phyloP scores from a whole-genome alignment of 2,329 filamentous ascomycete genomes.

The Ramichloridium luteum region DNA sequence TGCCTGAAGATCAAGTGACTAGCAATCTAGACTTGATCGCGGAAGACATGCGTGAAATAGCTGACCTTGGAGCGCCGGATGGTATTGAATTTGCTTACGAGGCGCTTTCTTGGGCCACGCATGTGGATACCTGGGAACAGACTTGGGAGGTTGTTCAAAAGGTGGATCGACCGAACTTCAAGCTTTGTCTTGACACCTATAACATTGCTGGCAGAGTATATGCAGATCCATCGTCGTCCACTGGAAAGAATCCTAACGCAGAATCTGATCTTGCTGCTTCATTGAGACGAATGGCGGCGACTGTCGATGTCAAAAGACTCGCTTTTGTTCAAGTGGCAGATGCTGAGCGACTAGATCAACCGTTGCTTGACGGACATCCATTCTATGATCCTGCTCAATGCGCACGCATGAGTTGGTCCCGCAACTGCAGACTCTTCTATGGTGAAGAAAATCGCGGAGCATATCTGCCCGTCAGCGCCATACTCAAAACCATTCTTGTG shows the following conservation, averaged over 20 bases:
- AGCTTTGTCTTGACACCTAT: constrained; percentile 65
- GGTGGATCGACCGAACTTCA: constrained; percentile 59
- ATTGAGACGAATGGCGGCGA: constrained; percentile 40
- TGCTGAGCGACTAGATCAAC: constrained; percentile 48
- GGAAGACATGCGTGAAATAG: constrained; percentile 49
- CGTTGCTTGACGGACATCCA: constrained; percentile 44
- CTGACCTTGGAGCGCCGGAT: constrained; percentile 51
- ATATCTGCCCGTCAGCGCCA: constrained; percentile 54
- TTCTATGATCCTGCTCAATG: constrained; percentile 48
- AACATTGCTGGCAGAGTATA: constrained; percentile 61
- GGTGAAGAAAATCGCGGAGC: constrained; percentile 45
- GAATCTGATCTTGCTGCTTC: constrained; percentile 43
- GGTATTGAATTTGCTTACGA: constrained; percentile 60
- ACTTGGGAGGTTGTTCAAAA: constrained; percentile 54
- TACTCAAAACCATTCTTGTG: constrained; percentile 49
- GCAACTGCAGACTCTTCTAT: constrained; percentile 62
- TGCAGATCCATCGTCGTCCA: constrained; percentile 48
- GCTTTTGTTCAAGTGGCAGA: constrained; percentile 70
- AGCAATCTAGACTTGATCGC: constrained; percentile 44
- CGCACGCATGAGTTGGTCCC: constrained; percentile 61
- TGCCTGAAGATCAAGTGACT: constrained; percentile 40
- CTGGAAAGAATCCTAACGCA: constrained; percentile 42
- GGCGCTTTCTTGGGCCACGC: constrained; percentile 58
- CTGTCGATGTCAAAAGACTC: constrained; percentile 50
- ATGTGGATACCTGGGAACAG: constrained; percentile 57